Evolutionary conservation across 805 yeast genomes (phyloP), one percentile per base, ranked within the genome.

Genomic region (Schwanniomyces polymorphus): DNA sequence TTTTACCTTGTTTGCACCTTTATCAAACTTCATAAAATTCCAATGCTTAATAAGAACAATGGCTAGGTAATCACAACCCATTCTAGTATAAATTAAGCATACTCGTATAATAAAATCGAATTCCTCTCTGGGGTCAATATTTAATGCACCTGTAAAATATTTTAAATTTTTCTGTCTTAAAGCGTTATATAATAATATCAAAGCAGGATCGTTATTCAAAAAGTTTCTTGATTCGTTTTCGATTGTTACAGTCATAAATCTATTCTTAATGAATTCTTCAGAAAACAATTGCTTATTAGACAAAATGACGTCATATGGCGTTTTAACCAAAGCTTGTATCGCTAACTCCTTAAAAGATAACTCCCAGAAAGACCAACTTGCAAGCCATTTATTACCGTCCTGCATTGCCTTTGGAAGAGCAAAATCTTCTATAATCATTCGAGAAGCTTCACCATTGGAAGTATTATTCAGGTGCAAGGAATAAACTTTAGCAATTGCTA

Each of bases 1-100:
- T 27, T 44, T 44, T 9, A 47, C 27, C 17, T 46, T 44, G 38
- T 41, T 49, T 34, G 42, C 45, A 17, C 26, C 40, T n/a, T 12
- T 33, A 40, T 52, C 57, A 25, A 42, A 50, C 33, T 54, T 51
- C 34, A 54, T 46, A 58, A 90, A 91, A 27, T 68, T 67, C 97
- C 97, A 91, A 49, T 79, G 81, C 41, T 72, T 73, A 1, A 86
- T 70, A 40, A 91, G 62, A 43, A 81, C 76, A 21, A 88, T 59
- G 0, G 91, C 83, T 37, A 92, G 63, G 49, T 83, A 80, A 57
- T 91, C 96, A 67, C 98, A 91, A 0, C 98, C 98, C 97, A 91
- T 89, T 47, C 95, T 74, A 12, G 81, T 75, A 58, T 90, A 88
- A 50, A 90, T 85, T 31, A 77, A 70, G 7, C 87, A 76, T 7